Conservation (phyloP, 2,329 filamentous ascomycete genomes). For the Fusarium equiseti region DNA sequence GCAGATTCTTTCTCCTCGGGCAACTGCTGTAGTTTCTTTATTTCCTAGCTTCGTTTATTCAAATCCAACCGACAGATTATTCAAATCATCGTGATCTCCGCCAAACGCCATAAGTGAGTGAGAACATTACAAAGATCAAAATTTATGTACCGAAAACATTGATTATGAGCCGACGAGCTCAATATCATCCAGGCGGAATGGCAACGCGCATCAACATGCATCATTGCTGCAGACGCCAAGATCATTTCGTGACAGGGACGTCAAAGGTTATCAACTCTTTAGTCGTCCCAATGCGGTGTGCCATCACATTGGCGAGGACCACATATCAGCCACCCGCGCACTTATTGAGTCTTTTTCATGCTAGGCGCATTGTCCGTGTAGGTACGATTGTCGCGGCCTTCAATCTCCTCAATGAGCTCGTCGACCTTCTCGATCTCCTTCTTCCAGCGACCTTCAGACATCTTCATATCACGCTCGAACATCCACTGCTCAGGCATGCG, state of each 20-base stretch:
- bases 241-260: not conserved
- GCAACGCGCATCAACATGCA: not conserved
- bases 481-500: slow-evolving; percentile 86
- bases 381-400: slow-evolving; percentile 65
- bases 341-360: slow-evolving; percentile 59
- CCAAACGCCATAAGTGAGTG: slow-evolving; percentile 36
- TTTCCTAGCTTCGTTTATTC: slow-evolving; percentile 24
- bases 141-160: slow-evolving; percentile 36
- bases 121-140: slow-evolving; percentile 30
- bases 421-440: slow-evolving; percentile 72
- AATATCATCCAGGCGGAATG: not conserved
- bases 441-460: slow-evolving; percentile 83
- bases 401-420: slow-evolving; percentile 78
- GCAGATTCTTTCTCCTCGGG: slow-evolving; percentile 2
- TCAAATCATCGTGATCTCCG: slow-evolving; percentile 22
- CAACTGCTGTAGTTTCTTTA: slow-evolving; percentile 18
- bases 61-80: slow-evolving; percentile 37
- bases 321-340: not conserved
- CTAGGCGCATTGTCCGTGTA: slow-evolving; percentile 53
- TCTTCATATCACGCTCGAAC: slow-evolving; percentile 87
- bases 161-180: not conserved
- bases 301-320: not conserved
- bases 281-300: not conserved
- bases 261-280: not conserved
- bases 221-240: not conserved